Evolutionary conservation across 2,329 filamentous ascomycete genomes (phyloP), one percentile per base, ranked within the genome.

Genomic region (Penicillium sp.): DNA sequence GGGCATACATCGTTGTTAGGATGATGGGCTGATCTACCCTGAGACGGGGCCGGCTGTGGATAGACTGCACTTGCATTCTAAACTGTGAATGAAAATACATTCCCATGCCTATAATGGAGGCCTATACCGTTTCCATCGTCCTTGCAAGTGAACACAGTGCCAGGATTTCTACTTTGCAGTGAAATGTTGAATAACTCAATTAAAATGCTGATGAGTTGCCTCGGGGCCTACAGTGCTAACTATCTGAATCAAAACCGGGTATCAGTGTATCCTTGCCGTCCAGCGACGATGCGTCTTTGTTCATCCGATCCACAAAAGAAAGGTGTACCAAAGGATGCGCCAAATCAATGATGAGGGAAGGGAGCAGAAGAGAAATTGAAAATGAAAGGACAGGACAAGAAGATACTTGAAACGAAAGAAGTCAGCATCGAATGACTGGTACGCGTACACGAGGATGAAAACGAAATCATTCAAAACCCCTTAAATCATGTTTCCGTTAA

Each of bases 1-100:
- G 90, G 84, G 65, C 95, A 17, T 87, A 88, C 64, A 67, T 96
- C 28, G 86, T 88, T 36, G 78, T 96, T 4, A 76, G 83, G 14
- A 84, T 94, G 71, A 74, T 88, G 59, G 71, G 70, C 4, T 44
- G 33, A n/a, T 23, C 7, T 7, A 23, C 11, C 11, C 7, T 23
- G 21, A 23, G 21, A 23, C 7, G 21, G 21, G 21, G 7, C n/a
- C n/a, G n/a, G n/a, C n/a, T n/a, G n/a, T n/a, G n/a, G n/a, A n/a
- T n/a, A n/a, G n/a, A n/a, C n/a, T n/a, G n/a, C 1, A n/a, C n/a
- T n/a, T n/a, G n/a, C n/a, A n/a, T n/a, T n/a, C n/a, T n/a, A n/a
- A n/a, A n/a, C n/a, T n/a, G n/a, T n/a, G n/a, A n/a, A n/a, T n/a
- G n/a, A n/a, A n/a, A n/a, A n/a, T n/a, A n/a, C n/a, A n/a, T n/a